Conservation (phyloP, 163 green algal species). For the Trebouxia gelatinosa region DNA sequence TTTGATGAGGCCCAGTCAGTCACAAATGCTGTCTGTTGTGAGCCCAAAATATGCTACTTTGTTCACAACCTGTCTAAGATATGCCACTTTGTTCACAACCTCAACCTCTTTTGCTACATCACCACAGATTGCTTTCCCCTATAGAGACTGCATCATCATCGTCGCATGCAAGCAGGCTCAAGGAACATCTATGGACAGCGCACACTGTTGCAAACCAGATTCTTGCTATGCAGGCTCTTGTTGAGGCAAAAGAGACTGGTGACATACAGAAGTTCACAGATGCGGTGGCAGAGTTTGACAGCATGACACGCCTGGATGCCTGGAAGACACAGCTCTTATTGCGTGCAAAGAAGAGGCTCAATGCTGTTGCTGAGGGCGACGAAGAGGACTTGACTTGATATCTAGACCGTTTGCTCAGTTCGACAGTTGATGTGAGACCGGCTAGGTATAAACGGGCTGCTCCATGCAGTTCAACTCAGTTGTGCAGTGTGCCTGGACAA, state of each 20-base stretch:
- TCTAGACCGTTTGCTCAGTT: too few species aligned
- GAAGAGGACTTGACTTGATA: constrained; percentile 42
- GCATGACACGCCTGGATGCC: constrained; percentile 80
- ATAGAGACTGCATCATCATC: background rate
- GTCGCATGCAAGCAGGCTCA: background rate
- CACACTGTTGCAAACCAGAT: background rate
- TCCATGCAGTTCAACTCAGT: too few species aligned
- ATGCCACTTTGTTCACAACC: background rate
- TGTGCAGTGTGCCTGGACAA: too few species aligned
- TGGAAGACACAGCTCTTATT: constrained; percentile 95
- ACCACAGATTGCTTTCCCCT: background rate
- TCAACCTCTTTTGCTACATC: too few species aligned
- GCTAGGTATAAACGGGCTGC: too few species aligned
- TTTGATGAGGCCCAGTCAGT: too few species aligned
- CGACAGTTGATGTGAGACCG: too few species aligned
- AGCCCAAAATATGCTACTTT: background rate
- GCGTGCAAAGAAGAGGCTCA: constrained; percentile 40
- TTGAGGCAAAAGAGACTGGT: constrained; percentile 61
- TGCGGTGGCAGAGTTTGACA: constrained; percentile 88
- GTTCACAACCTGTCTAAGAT: background rate
- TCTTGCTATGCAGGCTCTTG: constrained; percentile 40
- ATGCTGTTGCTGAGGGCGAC: constrained; percentile 16
- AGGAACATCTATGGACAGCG: background rate
- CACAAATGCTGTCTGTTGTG: too few species aligned
- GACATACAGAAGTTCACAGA: constrained; percentile 85